These are phyloP conservation scores for Coniferiporia sulphurascens DNA, from an alignment of 1,284 basidiomycete genomes.

Conservation along the genomic window DNA sequence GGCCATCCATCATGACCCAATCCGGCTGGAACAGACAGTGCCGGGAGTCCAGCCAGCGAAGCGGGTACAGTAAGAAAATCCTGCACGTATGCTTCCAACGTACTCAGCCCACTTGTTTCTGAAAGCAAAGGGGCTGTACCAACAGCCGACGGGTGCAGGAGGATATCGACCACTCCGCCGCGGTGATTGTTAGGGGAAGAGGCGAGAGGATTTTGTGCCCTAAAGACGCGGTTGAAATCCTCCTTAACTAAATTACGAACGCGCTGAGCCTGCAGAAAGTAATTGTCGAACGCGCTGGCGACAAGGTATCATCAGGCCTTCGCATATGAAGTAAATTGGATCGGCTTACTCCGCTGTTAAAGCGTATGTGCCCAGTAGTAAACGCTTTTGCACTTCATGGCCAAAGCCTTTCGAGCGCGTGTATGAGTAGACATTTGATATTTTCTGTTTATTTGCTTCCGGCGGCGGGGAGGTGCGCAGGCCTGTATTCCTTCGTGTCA, in stretches of 20 bases:
- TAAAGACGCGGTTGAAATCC: constrained; percentile 76
- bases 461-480: constrained; percentile 40
- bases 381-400: constrained; percentile 79
- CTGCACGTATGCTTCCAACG: constrained; percentile 71
- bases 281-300: constrained; percentile 89
- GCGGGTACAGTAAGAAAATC: constrained; percentile 92
- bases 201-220: constrained; percentile 43
- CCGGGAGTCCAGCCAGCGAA: constrained; percentile 85
- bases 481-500: constrained; percentile 33
- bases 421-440: constrained; percentile 49
- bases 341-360: constrained; percentile 80
- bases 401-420: constrained; percentile 74
- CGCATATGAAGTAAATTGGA: constrained; percentile 6
- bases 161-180: constrained; percentile 54
- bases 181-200: constrained; percentile 1
- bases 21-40: constrained; percentile 68
- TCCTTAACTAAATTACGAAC: constrained; percentile 66
- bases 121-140: constrained; percentile 64
- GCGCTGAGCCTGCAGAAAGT: constrained; percentile 88
- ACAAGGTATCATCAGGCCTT: background rate
- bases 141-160: constrained; percentile 86
- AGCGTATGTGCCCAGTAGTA: constrained; percentile 91
- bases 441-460: constrained; percentile 40
- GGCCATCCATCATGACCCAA: constrained; percentile 68
- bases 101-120: constrained; percentile 15